These are phyloP conservation scores for Stephanodiscus triporus DNA, from an alignment of 108 stramenopile species.

Conservation along the genomic window DNA sequence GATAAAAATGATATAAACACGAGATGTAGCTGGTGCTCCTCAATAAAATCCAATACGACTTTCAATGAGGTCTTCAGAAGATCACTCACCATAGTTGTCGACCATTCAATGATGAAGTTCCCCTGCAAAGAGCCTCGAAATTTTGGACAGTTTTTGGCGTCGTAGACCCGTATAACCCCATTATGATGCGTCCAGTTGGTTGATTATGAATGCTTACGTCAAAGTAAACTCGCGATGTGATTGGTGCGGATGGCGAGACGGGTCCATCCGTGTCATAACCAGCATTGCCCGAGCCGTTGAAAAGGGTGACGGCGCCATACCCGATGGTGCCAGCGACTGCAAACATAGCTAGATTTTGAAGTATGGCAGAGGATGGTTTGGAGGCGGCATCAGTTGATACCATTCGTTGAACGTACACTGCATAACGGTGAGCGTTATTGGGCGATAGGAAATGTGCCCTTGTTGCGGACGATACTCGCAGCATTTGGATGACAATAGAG, in stretches of 20 bases:
- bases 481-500: neutral
- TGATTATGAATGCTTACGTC: constrained; percentile 81
- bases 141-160: constrained; percentile 91
- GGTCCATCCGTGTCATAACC: constrained; percentile 17
- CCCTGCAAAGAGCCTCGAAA: constrained; percentile 81
- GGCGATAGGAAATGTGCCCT: neutral
- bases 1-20: constrained; percentile 27
- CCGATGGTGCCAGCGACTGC: constrained; percentile 48
- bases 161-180: constrained; percentile 89
- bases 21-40: neutral
- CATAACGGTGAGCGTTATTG: neutral
- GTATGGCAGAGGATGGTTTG: constrained; percentile 28
- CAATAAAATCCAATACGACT: neutral
- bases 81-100: constrained; percentile 49
- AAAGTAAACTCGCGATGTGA: constrained; percentile 77
- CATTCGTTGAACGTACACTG: neutral
- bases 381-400: neutral
- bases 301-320: constrained; percentile 42
- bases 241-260: constrained; percentile 28
- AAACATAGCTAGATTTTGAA: constrained; percentile 54
- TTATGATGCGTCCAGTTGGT: constrained; percentile 83
- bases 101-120: constrained; percentile 60
- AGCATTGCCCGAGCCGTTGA: constrained; percentile 18
- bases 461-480: neutral
- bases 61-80: constrained; percentile 36